Conservation (phyloP, 2,329 filamentous ascomycete species). For the Penicillium sp. region DNA sequence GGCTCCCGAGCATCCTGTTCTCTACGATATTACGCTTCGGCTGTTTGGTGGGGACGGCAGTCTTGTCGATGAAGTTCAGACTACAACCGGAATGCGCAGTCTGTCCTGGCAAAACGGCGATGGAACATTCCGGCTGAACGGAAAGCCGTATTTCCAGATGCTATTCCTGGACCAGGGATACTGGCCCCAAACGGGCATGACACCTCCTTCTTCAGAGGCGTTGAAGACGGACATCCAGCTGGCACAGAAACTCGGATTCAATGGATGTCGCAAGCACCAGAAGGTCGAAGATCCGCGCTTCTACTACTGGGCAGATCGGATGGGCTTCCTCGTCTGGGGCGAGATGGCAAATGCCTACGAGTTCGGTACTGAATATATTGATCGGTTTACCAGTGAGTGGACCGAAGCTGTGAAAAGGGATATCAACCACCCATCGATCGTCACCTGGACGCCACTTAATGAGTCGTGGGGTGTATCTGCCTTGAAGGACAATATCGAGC, state of each 20-base stretch:
- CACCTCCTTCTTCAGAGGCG: conserved; percentile 63
- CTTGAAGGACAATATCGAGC: conserved; percentile 54
- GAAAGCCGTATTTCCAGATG: conserved; percentile 64
- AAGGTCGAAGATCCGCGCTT: conserved; percentile 66
- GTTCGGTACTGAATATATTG: conserved; percentile 57
- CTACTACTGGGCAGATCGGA: conserved; percentile 63
- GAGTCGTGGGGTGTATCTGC: conserved; percentile 62
- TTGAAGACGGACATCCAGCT: conserved; percentile 63
- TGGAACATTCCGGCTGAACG: conserved; percentile 62
- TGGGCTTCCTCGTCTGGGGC: conserved; percentile 66
- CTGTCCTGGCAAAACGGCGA: conserved; percentile 59
- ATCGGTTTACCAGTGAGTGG: conserved; percentile 65
- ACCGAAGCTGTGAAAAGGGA: conserved; percentile 60
- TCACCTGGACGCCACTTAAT: conserved; percentile 67
- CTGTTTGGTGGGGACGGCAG: conserved; percentile 41
- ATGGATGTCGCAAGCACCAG: conserved; percentile 66
- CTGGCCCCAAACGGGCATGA: conserved; percentile 67
- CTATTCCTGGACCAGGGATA: conserved; percentile 69
- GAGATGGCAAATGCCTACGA: conserved; percentile 68
- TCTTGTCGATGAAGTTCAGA: conserved; percentile 53
- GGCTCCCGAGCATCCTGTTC: conserved; percentile 60
- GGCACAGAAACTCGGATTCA: conserved; percentile 64
- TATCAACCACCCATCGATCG: conserved; percentile 62
- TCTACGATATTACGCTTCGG: conserved; percentile 61
- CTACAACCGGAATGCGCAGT: conserved; percentile 59